These are phyloP conservation scores for Phaeosphaeriaceae sp. DNA, from an alignment of 2,329 filamentous ascomycete genomes.

Conservation along the genomic window DNA sequence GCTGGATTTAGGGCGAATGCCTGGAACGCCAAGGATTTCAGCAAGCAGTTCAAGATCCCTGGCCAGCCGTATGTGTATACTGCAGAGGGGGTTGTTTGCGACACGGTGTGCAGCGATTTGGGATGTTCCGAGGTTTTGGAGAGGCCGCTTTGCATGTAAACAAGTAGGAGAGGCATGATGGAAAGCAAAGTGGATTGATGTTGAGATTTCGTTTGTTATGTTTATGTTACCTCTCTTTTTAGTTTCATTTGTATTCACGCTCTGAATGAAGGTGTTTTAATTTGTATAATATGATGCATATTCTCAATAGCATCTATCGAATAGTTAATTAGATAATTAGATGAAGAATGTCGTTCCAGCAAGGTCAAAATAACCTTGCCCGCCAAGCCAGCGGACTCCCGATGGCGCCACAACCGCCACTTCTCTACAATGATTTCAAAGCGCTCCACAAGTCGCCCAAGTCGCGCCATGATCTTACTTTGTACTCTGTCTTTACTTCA, in stretches of 20 bases:
- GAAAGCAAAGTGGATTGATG: neutral
- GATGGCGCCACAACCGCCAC: conserved; percentile 37
- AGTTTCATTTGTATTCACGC: neutral
- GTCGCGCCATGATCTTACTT: conserved; percentile 20
- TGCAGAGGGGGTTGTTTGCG: conserved; percentile 24
- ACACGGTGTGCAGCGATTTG: conserved; percentile 28
- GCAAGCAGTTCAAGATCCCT: conserved; percentile 33
- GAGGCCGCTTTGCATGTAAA: conserved; percentile 26
- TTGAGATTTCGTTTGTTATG: neutral
- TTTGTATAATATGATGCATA: conserved; percentile 15
- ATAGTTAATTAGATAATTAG: too few relatives aligned
- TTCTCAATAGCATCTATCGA: conserved; percentile 1
- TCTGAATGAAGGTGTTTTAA: conserved; percentile 20
- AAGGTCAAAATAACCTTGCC: conserved; percentile 11
- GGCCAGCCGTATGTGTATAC: conserved; percentile 36
- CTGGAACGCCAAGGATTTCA: conserved; percentile 33
- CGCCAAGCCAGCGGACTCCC: conserved; percentile 24
- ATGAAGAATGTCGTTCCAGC: neutral
- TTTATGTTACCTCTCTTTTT: neutral
- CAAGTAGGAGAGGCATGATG: neutral
- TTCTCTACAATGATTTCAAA: conserved; percentile 38
- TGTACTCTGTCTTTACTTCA: neutral
- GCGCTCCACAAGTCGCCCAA: conserved; percentile 29
- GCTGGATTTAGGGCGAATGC: conserved; percentile 30
- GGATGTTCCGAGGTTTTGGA: conserved; percentile 30